Conservation (phyloP, 805 yeast species). For the Vanderwaltozyma yarrowii region DNA sequence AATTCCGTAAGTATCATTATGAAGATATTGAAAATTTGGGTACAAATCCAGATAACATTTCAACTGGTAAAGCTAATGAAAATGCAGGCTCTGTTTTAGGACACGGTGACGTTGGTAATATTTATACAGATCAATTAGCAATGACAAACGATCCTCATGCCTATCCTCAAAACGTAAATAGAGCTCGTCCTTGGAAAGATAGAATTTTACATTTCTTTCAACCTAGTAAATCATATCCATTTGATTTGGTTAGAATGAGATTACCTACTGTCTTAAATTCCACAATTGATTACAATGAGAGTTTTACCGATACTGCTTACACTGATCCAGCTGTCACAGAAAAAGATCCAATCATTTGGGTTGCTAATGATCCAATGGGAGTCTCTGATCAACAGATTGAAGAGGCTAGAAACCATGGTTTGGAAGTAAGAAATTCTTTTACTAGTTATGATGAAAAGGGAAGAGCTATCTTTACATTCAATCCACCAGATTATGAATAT, state of each 20-base stretch:
- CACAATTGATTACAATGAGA: slow-evolving; percentile 25
- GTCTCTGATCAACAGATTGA: slow-evolving; percentile 49
- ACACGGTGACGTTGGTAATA: slow-evolving; percentile 19
- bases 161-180: slow-evolving; percentile 17
- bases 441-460: slow-evolving; percentile 53
- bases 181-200: slow-evolving; percentile 9
- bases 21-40: slow-evolving; percentile 14
- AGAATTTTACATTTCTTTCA: slow-evolving; percentile 33
- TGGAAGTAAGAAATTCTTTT: slow-evolving; percentile 46
- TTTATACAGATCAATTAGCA: slow-evolving; percentile 17
- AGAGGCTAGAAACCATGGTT: slow-evolving; percentile 41
- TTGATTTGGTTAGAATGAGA: slow-evolving; percentile 33
- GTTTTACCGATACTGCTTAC: slow-evolving; percentile 25
- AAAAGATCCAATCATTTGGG: slow-evolving; percentile 52
- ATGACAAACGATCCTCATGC: slow-evolving; percentile 14
- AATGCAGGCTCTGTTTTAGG: slow-evolving; percentile 10
- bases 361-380: slow-evolving; percentile 59
- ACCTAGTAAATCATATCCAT: slow-evolving; percentile 38
- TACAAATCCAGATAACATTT: neutral
- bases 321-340: slow-evolving; percentile 23
- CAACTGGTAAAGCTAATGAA: slow-evolving; percentile 2
- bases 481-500: slow-evolving; percentile 59
- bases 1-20: slow-evolving; percentile 18
- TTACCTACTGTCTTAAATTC: slow-evolving; percentile 30
- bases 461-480: slow-evolving; percentile 41